Evolutionary conservation across 2,329 filamentous ascomycete species (phyloP).

Genomic region (Colletotrichum melonis): DNA sequence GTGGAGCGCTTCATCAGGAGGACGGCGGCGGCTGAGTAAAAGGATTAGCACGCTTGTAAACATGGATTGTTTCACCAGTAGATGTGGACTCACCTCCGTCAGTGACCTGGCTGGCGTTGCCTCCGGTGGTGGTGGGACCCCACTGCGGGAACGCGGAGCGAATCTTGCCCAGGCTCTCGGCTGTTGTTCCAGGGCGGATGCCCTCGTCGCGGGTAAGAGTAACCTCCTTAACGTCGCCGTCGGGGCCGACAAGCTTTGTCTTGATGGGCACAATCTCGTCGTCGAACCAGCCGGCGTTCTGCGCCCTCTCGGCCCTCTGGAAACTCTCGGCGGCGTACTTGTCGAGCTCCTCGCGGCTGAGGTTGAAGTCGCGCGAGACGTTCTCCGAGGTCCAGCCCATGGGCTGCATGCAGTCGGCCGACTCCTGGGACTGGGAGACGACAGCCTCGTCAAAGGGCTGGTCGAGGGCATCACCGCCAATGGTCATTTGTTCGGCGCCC

Average conservation of each 20-base stretch:
- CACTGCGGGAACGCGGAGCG: constrained; percentile 91
- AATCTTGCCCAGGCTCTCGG: constrained; percentile 84
- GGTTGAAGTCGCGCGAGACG: constrained; percentile 89
- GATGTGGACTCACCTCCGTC: constrained; percentile 74
- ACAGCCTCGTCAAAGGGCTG: constrained; percentile 83
- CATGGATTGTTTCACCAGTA: background rate
- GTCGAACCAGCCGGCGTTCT: constrained; percentile 90
- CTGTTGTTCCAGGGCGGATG: constrained; percentile 89
- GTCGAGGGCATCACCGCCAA: constrained; percentile 75
- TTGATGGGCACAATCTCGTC: constrained; percentile 94
- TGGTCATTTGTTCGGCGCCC: constrained; percentile 90
- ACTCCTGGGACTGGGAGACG: constrained; percentile 77
- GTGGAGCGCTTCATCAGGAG: constrained; percentile 95
- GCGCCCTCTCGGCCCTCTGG: constrained; percentile 86
- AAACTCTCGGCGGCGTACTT: constrained; percentile 88
- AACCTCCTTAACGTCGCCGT: constrained; percentile 82
- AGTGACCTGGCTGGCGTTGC: constrained; percentile 94
- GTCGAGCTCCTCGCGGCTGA: constrained; percentile 85
- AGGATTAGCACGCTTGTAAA: background rate
- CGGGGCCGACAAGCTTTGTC: constrained; percentile 84
- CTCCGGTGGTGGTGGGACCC: constrained; percentile 87
- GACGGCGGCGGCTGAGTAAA: constrained; percentile 76
- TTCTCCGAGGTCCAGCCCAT: constrained; percentile 99
- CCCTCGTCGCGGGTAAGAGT: constrained; percentile 90
- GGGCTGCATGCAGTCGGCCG: constrained; percentile 87